phyloP scores from a whole-genome alignment of 2,329 filamentous ascomycete genomes.

The Epicoccum nigrum region DNA sequence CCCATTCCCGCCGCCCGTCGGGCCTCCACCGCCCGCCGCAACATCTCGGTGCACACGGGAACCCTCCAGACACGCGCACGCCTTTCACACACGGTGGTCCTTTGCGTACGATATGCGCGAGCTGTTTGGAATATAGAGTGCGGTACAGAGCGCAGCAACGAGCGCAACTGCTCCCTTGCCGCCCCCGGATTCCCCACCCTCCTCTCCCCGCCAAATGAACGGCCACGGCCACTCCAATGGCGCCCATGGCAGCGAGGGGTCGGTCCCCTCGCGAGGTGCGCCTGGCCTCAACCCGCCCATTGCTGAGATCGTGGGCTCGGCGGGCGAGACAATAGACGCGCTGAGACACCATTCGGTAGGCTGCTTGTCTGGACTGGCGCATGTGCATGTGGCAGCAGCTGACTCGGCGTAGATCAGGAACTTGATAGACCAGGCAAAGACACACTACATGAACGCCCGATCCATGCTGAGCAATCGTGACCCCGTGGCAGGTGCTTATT shows the following conservation, averaged over 20 bases:
- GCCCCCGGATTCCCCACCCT: constrained; percentile 32
- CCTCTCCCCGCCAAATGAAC: constrained; percentile 41
- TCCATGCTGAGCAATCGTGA: constrained; percentile 52
- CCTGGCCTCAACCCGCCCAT: constrained; percentile 47
- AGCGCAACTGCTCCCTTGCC: constrained; percentile 46
- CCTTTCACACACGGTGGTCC: constrained; percentile 8
- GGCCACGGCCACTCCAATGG: constrained; percentile 38
- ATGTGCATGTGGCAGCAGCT: constrained; percentile 14
- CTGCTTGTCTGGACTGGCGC: not conserved
- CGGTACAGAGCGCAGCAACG: constrained; percentile 47
- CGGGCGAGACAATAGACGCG: constrained; percentile 44
- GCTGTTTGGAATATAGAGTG: constrained; percentile 29
- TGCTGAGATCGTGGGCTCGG: constrained; percentile 51
- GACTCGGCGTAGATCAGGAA: constrained; percentile 44
- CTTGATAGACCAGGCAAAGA: constrained; percentile 51
- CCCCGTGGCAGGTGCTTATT: constrained; percentile 75
- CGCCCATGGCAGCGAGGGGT: constrained; percentile 30
- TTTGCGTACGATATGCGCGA: constrained; percentile 32
- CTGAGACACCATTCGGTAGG: constrained; percentile 39
- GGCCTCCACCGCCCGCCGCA: constrained; percentile 6
- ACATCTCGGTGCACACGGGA: constrained; percentile 5
- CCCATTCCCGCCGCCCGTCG: not conserved
- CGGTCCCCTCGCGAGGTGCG: constrained; percentile 29
- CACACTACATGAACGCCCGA: constrained; percentile 59
- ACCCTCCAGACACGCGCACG: constrained; percentile 16